Percentiles rank a stretch among this genome's conserved stretches.
These are phyloP conservation scores for Acanthamoeba sp. DNA, from an alignment of 208 protist species.

Conservation along the genomic window DNA sequence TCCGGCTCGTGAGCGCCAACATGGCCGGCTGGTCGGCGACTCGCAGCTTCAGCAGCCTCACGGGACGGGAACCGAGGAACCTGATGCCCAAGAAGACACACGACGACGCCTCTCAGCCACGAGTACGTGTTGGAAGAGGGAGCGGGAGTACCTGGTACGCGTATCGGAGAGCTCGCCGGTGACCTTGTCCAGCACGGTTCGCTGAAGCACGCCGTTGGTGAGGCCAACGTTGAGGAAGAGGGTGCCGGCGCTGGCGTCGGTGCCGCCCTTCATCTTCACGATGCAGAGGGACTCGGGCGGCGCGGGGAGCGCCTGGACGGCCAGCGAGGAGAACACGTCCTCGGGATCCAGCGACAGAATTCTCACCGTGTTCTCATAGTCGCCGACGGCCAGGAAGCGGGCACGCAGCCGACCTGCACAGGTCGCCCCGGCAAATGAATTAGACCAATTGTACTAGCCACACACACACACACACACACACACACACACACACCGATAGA, in stretches of 20 bases:
- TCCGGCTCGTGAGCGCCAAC: constrained; percentile 91
- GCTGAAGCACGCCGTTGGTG: constrained; percentile 92
- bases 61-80: constrained; percentile 84
- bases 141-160: constrained; percentile 84
- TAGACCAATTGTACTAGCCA: no score
- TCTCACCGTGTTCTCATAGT: constrained; percentile 87
- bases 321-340: constrained; percentile 76
- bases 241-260: constrained; percentile 26
- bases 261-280: constrained; percentile 67
- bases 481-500: no score
- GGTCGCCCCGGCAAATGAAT: no score
- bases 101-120: neutral
- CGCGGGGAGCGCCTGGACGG: constrained; percentile 53
- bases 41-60: constrained; percentile 79
- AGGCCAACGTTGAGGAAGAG: constrained; percentile 91
- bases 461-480: no score
- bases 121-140: neutral
- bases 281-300: constrained; percentile 81
- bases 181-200: constrained; percentile 88
- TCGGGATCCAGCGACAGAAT: constrained; percentile 91
- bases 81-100: constrained; percentile 48
- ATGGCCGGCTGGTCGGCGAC: constrained; percentile 86
- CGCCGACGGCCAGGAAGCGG: constrained; percentile 71
- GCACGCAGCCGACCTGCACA: constrained; percentile 34
- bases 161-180: constrained; percentile 91